Conservation (phyloP, 352 stramenopile species). For the Phytophthora kernoviae region DNA sequence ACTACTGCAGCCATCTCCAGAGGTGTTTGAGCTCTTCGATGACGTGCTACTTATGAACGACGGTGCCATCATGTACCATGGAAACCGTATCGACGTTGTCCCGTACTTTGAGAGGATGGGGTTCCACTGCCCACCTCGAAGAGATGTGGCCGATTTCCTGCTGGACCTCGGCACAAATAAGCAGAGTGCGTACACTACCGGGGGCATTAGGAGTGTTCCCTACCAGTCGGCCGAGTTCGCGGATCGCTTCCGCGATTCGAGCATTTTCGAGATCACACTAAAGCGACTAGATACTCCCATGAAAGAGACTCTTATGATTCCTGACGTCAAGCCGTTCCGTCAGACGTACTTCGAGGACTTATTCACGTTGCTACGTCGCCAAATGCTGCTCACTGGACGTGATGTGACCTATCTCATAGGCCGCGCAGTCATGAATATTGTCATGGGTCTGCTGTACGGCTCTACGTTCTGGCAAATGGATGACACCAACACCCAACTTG, state of each 20-base stretch:
- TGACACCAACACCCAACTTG: slow-evolving; percentile 52
- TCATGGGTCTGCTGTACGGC: slow-evolving; percentile 72
- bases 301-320: slow-evolving; percentile 9
- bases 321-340: slow-evolving; percentile 38
- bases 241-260: slow-evolving; percentile 49
- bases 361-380: slow-evolving; percentile 46
- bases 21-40: slow-evolving; percentile 95
- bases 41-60: slow-evolving; percentile 92
- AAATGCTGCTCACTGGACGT: slow-evolving; percentile 70
- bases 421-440: slow-evolving; percentile 56
- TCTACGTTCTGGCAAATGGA: slow-evolving; percentile 71
- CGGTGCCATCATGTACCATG: slow-evolving; percentile 89
- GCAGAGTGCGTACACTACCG: slow-evolving; percentile 44
- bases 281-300: slow-evolving; percentile 38
- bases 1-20: slow-evolving; percentile 91
- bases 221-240: slow-evolving; percentile 51
- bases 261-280: slow-evolving; percentile 54
- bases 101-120: slow-evolving; percentile 57
- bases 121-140: slow-evolving; percentile 47
- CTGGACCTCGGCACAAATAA: slow-evolving; percentile 60
- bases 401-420: slow-evolving; percentile 53
- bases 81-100: slow-evolving; percentile 33
- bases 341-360: slow-evolving; percentile 60
- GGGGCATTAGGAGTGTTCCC: slow-evolving; percentile 9
- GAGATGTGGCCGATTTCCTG: slow-evolving; percentile 63